These are phyloP conservation scores for Nakazawaea wickerhamii DNA, from an alignment of 805 yeast genomes.

Conservation along the genomic window DNA sequence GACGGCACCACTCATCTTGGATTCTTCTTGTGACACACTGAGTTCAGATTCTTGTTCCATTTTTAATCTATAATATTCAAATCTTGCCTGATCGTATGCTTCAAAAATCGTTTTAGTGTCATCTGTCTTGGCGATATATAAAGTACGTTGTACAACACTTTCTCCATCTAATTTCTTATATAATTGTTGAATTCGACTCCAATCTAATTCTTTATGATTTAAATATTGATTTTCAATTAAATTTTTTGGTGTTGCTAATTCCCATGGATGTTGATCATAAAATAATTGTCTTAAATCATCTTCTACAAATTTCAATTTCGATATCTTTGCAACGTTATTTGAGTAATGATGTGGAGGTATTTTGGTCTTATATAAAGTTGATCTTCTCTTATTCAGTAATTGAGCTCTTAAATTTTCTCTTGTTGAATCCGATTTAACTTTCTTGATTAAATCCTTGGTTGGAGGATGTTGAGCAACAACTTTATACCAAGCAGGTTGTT, in stretches of 20 bases:
- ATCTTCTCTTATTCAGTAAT: slow-evolving; percentile 16
- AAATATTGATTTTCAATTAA: slow-evolving; percentile 71
- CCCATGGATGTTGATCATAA: slow-evolving; percentile 97
- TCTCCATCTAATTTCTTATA: slow-evolving; percentile 84
- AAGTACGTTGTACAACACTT: slow-evolving; percentile 70
- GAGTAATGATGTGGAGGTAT: slow-evolving; percentile 29
- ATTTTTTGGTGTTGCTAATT: slow-evolving; percentile 81
- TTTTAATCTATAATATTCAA: slow-evolving; percentile 82
- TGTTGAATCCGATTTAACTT: slow-evolving; percentile 24
- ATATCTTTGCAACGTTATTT: slow-evolving; percentile 44
- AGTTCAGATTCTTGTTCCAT: slow-evolving; percentile 76
- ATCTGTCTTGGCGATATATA: slow-evolving; percentile 43
- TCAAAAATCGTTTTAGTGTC: slow-evolving; percentile 36
- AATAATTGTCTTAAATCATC: slow-evolving; percentile 80
- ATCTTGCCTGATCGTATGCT: slow-evolving; percentile 83
- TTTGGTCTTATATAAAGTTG: slow-evolving; percentile 40
- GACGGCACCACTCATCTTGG: slow-evolving; percentile 78
- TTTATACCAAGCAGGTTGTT: slow-evolving; percentile 85
- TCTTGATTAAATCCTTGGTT: slow-evolving; percentile 49
- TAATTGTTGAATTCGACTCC: slow-evolving; percentile 75
- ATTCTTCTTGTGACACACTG: slow-evolving; percentile 74
- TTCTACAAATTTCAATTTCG: slow-evolving; percentile 55
- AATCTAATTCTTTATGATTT: slow-evolving; percentile 51
- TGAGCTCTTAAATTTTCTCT: slow-evolving; percentile 19
- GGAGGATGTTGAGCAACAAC: slow-evolving; percentile 86